A percentile compares a stretch with the other conserved stretches of the same genome.
These are phyloP conservation scores for Botryotinia globosa DNA, from an alignment of 2,329 filamentous ascomycete species.

Conservation along the genomic window DNA sequence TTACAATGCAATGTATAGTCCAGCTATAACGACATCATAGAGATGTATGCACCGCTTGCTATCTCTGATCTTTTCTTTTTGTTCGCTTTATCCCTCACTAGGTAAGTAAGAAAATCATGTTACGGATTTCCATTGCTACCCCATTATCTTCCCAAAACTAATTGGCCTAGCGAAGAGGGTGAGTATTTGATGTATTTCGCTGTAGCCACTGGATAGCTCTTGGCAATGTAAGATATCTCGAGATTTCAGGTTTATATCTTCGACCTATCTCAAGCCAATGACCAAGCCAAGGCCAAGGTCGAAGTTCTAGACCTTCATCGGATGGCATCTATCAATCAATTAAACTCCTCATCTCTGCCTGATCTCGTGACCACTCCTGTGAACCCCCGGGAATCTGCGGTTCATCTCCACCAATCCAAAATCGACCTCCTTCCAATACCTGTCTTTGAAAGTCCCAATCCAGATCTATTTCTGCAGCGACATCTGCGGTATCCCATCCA, in stretches of 20 bases:
- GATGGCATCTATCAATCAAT: constrained; percentile 26
- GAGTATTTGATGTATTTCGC: neutral
- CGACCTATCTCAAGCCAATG: neutral
- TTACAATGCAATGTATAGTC: neutral
- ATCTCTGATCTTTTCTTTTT: neutral
- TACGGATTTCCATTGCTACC: neutral
- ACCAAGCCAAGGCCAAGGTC: neutral
- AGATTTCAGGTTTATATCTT: neutral
- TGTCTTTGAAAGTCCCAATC: constrained; percentile 36
- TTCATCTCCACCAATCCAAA: constrained; percentile 33
- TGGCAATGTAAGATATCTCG: neutral
- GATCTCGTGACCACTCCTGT: constrained; percentile 20
- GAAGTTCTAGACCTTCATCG: neutral
- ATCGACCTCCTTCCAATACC: constrained; percentile 27
- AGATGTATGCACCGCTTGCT: constrained; percentile 15
- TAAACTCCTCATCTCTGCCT: constrained; percentile 35
- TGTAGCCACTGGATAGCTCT: neutral
- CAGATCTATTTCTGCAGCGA: constrained; percentile 23
- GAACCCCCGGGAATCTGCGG: neutral
- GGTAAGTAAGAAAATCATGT: neutral
- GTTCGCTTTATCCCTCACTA: neutral
- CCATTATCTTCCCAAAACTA: neutral
- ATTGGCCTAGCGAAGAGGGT: neutral
- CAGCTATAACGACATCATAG: neutral
- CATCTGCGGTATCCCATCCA: neutral